These are phyloP conservation scores for Pseudocercospora musae DNA, from an alignment of 2,329 filamentous ascomycete species.

Conservation along the genomic window DNA sequence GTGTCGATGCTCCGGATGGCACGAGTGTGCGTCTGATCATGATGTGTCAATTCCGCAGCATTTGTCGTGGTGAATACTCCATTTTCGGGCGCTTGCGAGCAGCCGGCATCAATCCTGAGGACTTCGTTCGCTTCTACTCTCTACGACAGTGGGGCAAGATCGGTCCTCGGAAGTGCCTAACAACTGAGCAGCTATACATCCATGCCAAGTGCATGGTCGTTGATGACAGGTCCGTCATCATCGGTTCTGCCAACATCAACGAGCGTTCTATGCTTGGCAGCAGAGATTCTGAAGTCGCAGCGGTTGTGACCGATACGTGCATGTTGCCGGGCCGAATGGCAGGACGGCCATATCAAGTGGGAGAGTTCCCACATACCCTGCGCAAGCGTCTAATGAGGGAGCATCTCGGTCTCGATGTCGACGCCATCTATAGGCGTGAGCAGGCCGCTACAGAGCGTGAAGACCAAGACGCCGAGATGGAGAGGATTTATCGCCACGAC, in stretches of 20 bases:
- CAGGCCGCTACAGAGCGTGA: constrained; percentile 36
- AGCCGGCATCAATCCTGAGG: constrained; percentile 81
- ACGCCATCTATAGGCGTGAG: constrained; percentile 60
- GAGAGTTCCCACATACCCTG: constrained; percentile 86
- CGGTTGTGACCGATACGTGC: constrained; percentile 86
- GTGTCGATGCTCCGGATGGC: constrained; percentile 88
- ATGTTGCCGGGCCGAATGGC: constrained; percentile 92
- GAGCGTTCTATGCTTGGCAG: constrained; percentile 92
- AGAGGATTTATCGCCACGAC: constrained; percentile 34
- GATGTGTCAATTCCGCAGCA: constrained; percentile 94
- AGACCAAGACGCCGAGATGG: constrained; percentile 60
- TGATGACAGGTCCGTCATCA: constrained; percentile 87
- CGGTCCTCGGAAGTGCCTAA: constrained; percentile 73
- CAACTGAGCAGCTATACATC: constrained; percentile 96
- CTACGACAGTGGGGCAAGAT: constrained; percentile 90
- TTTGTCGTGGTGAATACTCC: constrained; percentile 85
- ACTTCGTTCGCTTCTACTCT: constrained; percentile 94
- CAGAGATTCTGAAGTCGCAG: constrained; percentile 87
- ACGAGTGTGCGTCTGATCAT: constrained; percentile 93
- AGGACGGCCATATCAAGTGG: constrained; percentile 82
- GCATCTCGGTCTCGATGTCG: constrained; percentile 92
- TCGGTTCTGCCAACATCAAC: constrained; percentile 98
- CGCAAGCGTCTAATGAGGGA: constrained; percentile 94
- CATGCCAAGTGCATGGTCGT: constrained; percentile 97
- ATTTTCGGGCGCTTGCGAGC: constrained; percentile 84